Base-by-base conservation (phyloP, 2,329 filamentous ascomycete species). In the Paecilomyces dactylethromorphus region DNA sequence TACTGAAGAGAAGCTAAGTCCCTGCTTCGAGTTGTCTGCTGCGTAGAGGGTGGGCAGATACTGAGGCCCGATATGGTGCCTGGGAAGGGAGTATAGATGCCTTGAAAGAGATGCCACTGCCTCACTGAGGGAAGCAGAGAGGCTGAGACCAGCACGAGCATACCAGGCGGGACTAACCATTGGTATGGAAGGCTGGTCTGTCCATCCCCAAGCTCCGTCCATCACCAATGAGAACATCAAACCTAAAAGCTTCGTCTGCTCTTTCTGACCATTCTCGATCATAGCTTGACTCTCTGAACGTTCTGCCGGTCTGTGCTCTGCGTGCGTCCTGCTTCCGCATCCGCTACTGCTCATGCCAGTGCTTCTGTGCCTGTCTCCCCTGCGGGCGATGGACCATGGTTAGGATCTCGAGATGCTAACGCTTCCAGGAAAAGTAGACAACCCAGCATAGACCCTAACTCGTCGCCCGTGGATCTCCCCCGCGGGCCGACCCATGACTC, bases 401-500 rank as follows among this genome's bases (percentile, higher is more conserved):
- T 29, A 32, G 53, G 15, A 21, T 55, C n/a, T 33, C 10, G 3
- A 13, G 32, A 10, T 35, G 6, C 54, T 55, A 55, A 55, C 54
- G 32, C 29, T 35, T 55, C 54, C 32, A 24, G 54, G 54, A 18
- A 55, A 55, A 39, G 54, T 32, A 55, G 54, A 55, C 22, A 35
- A 21, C 18, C 26, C 32, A 35, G 11, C 15, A 54, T 31, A 15
- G 31, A 24, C 29, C 31, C n/a, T 55, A 8, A 35, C 53, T 35
- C 53, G 56, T 56, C 33, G 35, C 54, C 54, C 49, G 59, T 63
- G 61, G 64, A 64, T 64, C 65, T 64, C 61, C 51, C 56, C 56
- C 53, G 61, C 65, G 65, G 65, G 62, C 65, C 65, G 65, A 63
- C 60, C 65, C 65, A 66, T 53, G 18, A 21, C 51, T 15, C 15